phyloP scores from a whole-genome alignment of 2,329 filamentous ascomycete genomes.

The Fusarium nematophilum region DNA sequence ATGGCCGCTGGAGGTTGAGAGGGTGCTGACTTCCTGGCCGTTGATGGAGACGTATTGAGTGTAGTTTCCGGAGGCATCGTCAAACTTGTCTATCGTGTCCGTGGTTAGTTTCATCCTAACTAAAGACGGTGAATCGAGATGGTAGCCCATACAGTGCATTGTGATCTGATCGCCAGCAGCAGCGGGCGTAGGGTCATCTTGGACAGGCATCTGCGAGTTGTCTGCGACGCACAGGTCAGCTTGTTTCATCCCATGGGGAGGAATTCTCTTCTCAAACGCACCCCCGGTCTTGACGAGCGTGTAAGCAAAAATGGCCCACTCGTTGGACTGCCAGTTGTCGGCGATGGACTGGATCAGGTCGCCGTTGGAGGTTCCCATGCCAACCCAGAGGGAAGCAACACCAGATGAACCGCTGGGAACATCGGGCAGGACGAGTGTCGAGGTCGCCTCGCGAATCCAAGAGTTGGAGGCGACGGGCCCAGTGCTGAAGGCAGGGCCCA shows the following conservation, averaged over 20 bases:
- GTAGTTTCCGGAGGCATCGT: constrained; percentile 28
- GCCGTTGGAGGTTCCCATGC: constrained; percentile 60
- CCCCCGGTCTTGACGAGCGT: constrained; percentile 51
- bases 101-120: background rate
- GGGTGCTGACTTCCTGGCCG: constrained; percentile 49
- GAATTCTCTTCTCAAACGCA: background rate
- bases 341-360: constrained; percentile 60
- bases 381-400: constrained; percentile 58
- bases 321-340: constrained; percentile 46
- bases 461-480: constrained; percentile 53
- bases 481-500: constrained; percentile 56
- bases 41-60: constrained; percentile 36
- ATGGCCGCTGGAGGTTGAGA: constrained; percentile 57
- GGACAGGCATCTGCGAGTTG: constrained; percentile 29
- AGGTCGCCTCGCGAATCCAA: constrained; percentile 57
- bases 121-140: fast-evolving
- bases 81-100: constrained; percentile 21
- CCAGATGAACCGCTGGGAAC: constrained; percentile 51
- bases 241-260: background rate
- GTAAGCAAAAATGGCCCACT: constrained; percentile 58
- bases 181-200: constrained; percentile 28
- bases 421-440: constrained; percentile 56
- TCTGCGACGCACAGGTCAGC: background rate
- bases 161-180: constrained; percentile 29
- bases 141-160: constrained; percentile 29